Percentiles rank a stretch among this genome's conserved stretches.
Conservation (phyloP, 495 filamentous ascomycete genomes). For the Aspergillus taichungensis region DNA sequence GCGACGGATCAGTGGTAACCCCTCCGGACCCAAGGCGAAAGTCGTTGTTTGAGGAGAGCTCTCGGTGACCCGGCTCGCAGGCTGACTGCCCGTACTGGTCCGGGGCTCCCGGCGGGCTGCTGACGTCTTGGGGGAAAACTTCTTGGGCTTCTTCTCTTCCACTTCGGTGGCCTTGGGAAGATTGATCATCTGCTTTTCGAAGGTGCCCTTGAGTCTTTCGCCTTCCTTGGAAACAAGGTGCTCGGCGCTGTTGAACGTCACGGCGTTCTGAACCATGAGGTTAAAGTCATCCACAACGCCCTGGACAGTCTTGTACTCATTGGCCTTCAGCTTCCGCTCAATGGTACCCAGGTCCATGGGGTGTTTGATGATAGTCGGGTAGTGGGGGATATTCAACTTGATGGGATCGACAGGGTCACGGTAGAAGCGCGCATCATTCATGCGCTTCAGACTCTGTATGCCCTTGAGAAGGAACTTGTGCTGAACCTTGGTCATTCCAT, state of each 20-base stretch:
- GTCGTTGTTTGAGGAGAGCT: slow-evolving; percentile 49
- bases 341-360: slow-evolving; percentile 81
- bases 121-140: slow-evolving; percentile 40
- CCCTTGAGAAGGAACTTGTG: slow-evolving; percentile 44
- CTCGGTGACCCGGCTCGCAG: slow-evolving; percentile 24
- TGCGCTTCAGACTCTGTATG: slow-evolving; percentile 70
- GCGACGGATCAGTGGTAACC: slow-evolving; percentile 85
- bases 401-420: slow-evolving; percentile 62
- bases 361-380: slow-evolving; percentile 58
- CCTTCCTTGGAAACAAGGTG: slow-evolving; percentile 63
- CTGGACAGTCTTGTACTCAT: slow-evolving; percentile 53
- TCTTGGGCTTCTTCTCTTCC: slow-evolving; percentile 55
- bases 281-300: slow-evolving; percentile 63
- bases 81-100: slow-evolving; percentile 29
- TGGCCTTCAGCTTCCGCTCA: slow-evolving; percentile 67
- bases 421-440: slow-evolving; percentile 65
- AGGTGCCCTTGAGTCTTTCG: slow-evolving; percentile 50
- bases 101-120: slow-evolving; percentile 47
- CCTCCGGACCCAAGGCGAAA: slow-evolving; percentile 76
- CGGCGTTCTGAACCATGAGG: slow-evolving; percentile 65
- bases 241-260: slow-evolving; percentile 69
- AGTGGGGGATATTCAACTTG: slow-evolving; percentile 60
- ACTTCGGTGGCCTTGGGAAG: slow-evolving; percentile 42
- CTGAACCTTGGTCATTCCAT: slow-evolving; percentile 45
- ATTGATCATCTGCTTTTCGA: slow-evolving; percentile 47